Conservation (phyloP, 129 eudicot genomes). For the Arctium lappa region DNA sequence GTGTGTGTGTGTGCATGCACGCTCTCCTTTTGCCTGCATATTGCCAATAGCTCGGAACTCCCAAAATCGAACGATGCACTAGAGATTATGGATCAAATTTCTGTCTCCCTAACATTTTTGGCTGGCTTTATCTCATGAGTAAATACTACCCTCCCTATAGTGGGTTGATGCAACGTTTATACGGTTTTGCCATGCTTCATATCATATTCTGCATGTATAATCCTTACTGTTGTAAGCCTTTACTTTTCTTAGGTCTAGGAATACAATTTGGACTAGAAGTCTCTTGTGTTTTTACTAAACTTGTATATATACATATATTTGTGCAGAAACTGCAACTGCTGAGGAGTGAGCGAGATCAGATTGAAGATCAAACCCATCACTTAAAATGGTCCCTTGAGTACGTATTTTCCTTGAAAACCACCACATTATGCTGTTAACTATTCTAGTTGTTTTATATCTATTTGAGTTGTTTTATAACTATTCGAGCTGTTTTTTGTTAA, state of each 20-base stretch:
- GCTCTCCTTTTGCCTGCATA: too few species aligned
- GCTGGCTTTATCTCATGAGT: too few species aligned
- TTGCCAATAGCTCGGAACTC: too few species aligned
- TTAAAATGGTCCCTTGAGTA: slow-evolving; percentile 82
- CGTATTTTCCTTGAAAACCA: slow-evolving; percentile 7
- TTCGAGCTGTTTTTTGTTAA: neutral
- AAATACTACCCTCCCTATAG: too few species aligned
- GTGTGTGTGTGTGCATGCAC: too few species aligned
- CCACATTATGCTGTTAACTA: neutral
- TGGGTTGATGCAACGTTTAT: too few species aligned
- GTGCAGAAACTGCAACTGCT: slow-evolving; percentile 68
- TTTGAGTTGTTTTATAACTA: neutral
- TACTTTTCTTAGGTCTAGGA: slow-evolving; percentile 1
- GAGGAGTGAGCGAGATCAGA: slow-evolving; percentile 71
- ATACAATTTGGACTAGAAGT: neutral
- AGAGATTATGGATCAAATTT: too few species aligned
- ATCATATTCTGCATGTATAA: neutral
- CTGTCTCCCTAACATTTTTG: too few species aligned
- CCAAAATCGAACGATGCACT: too few species aligned
- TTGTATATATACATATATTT: neutral
- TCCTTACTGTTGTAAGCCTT: neutral
- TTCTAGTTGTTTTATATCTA: neutral
- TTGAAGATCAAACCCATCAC: slow-evolving; percentile 85
- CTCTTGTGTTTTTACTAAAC: slow-evolving; percentile 4
- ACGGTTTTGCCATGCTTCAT: too few species aligned